Conservation (phyloP, 345 rosid species). For the Hirschfeldia incana region DNA sequence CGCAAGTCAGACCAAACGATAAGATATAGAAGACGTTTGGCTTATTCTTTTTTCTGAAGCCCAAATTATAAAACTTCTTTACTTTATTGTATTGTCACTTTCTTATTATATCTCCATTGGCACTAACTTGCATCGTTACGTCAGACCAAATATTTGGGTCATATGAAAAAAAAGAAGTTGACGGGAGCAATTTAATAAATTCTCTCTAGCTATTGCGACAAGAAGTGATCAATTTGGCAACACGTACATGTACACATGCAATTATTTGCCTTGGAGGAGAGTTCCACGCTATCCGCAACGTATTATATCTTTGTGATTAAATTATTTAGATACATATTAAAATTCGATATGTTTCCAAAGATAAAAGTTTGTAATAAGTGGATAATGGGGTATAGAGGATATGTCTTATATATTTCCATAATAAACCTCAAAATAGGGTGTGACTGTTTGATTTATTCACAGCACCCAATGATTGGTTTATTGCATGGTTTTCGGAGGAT, state of each 20-base stretch:
- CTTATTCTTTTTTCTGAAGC: background rate
- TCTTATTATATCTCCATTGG: slow-evolving; percentile 14
- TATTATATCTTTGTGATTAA: background rate
- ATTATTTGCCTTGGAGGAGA: slow-evolving; percentile 30
- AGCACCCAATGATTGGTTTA: slow-evolving; percentile 24
- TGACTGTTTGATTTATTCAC: slow-evolving; percentile 5
- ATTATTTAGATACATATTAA: background rate
- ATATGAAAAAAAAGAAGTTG: background rate
- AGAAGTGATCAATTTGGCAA: slow-evolving; percentile 39
- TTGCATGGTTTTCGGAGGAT: background rate
- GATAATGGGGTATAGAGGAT: slow-evolving; percentile 20
- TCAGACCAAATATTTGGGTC: slow-evolving; percentile 23
- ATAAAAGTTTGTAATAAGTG: slow-evolving; percentile 26
- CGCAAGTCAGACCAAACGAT: background rate
- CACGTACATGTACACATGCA: slow-evolving; percentile 43
- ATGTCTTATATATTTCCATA: background rate
- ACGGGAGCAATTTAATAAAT: background rate
- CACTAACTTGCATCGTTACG: slow-evolving; percentile 31
- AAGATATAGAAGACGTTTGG: slow-evolving; percentile 9
- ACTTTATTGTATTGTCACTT: slow-evolving; percentile 20
- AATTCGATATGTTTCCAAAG: slow-evolving; percentile 11
- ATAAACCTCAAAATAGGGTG: slow-evolving; percentile 21
- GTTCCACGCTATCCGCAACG: slow-evolving; percentile 27
- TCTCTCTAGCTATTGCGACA: slow-evolving; percentile 12
- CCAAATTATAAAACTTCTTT: slow-evolving; percentile 25